Evolutionary conservation across 2,329 filamentous ascomycete species (phyloP), one percentile per base, ranked within the genome.

Genomic region (Blastomyces emzantsi): DNA sequence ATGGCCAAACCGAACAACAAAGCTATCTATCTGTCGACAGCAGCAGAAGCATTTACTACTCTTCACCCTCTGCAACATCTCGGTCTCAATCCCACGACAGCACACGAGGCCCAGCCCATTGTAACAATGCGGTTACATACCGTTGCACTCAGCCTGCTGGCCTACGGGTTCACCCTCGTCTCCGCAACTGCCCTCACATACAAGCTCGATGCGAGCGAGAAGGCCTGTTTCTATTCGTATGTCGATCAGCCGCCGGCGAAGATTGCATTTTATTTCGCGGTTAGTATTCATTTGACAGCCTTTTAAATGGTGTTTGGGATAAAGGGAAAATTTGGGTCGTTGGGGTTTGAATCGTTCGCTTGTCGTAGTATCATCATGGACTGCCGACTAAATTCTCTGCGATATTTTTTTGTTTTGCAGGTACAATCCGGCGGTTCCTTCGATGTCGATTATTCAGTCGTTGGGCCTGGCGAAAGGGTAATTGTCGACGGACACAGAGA

Each of bases 401-500:
- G 30, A 56, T 56, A 60, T 55, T n/a, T 28, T 47, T 39, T 36
- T 36, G 1, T 36, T 13, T 39, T 22, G 9, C 36, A 96, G 92
- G 92, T 97, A 57, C 94, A 99, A 95, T 93, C 92, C 9, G 94
- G 94, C 73, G 95, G 94, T 70, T 93, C 92, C 39, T 99, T 99
- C 79, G 94, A 99, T 81, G 85, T 99, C 78, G 92, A 97, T 77
- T 99, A 96, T 80, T 79, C 85, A 65, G 93, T 99, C 63, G 85
- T 87, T 60, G 92, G 90, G 25, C 94, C 95, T 36, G 85, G 84
- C 69, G 87, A 89, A 73, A 92, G 89, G 77, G 77, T 90, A 66
- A 88, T 99, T 66, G 79, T 97, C 71, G 87, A 92, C 65, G 94
- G 92, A 66, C 82, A 87, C 70, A 97, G 96, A 80, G 94, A 90